Conservation (phyloP, 306 rosid genomes). For the Corylus avellana region DNA sequence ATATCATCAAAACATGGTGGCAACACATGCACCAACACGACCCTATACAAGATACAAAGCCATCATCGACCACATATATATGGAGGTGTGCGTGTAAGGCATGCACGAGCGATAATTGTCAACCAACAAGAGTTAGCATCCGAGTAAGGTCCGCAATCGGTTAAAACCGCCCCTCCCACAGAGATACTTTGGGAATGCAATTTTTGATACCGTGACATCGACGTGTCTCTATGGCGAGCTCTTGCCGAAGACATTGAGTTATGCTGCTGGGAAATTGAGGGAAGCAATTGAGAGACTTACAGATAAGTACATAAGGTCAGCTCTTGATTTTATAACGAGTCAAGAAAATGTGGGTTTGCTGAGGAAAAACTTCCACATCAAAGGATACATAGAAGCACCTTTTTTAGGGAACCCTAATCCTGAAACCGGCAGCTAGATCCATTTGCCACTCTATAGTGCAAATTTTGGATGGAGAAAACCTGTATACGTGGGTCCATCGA, state of each 20-base stretch:
- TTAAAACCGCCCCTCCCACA: conserved; percentile 13
- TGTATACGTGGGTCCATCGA: not conserved
- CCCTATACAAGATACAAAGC: not conserved
- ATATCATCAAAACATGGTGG: no score
- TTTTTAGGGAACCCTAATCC: no score
- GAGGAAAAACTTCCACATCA: not conserved
- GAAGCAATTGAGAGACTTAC: conserved; percentile 24
- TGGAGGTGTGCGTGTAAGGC: conserved; percentile 21
- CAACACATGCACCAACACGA: not conserved
- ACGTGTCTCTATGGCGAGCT: not conserved
- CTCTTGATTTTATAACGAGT: conserved; percentile 5
- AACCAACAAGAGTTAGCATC: not conserved
- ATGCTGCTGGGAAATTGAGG: conserved; percentile 21
- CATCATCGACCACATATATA: conserved; percentile 10
- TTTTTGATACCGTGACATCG: not conserved
- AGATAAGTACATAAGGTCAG: conserved; percentile 20
- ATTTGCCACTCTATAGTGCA: not conserved
- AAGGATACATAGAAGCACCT: no score
- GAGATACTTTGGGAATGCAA: conserved; percentile 23
- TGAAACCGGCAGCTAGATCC: not conserved
- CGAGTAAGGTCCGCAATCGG: no score
- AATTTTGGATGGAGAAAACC: conserved; percentile 32
- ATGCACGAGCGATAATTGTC: not conserved
- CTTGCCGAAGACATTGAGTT: conserved; percentile 2
- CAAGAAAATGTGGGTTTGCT: not conserved